Conservation (phyloP, 2,329 filamentous ascomycete species). For the Hypoxylon sp. region DNA sequence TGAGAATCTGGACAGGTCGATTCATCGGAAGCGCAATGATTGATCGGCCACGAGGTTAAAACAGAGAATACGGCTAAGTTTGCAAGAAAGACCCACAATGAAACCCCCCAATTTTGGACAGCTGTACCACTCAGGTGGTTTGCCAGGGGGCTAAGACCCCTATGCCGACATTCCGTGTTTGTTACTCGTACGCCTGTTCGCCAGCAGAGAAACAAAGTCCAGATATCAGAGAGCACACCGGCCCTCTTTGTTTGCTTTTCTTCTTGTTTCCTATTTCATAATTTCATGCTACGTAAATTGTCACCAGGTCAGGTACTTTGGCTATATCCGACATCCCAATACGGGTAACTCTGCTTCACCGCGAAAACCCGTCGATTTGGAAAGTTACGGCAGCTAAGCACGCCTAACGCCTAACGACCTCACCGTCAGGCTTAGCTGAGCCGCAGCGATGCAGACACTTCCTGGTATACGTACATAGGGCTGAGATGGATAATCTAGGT, state of each 20-base stretch:
- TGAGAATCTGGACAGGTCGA: not conserved
- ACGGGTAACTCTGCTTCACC: no score
- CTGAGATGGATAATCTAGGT: no score
- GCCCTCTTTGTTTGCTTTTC: not conserved
- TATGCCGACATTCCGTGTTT: conserved; percentile 6
- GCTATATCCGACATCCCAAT: no score
- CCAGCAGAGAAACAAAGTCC: not conserved
- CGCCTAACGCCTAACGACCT: no score
- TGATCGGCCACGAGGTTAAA: conserved; percentile 27
- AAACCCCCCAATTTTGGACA: conserved; percentile 5
- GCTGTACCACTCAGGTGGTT: no score
- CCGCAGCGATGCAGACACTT: not conserved
- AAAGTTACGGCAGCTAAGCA: not conserved
- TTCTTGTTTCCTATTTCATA: no score
- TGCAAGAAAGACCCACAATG: conserved; percentile 25
- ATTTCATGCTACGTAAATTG: no score
- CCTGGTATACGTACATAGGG: not conserved
- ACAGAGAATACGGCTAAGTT: conserved; percentile 25
- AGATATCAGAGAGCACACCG: not conserved
- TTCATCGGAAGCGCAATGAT: not conserved
- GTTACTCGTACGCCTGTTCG: not conserved
- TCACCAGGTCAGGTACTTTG: no score
- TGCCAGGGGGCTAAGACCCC: no score
- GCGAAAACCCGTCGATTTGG: no score
- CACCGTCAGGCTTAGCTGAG: no score